phyloP scores from a whole-genome alignment of 768 basidiomycete genomes.

The Terana coerulea region DNA sequence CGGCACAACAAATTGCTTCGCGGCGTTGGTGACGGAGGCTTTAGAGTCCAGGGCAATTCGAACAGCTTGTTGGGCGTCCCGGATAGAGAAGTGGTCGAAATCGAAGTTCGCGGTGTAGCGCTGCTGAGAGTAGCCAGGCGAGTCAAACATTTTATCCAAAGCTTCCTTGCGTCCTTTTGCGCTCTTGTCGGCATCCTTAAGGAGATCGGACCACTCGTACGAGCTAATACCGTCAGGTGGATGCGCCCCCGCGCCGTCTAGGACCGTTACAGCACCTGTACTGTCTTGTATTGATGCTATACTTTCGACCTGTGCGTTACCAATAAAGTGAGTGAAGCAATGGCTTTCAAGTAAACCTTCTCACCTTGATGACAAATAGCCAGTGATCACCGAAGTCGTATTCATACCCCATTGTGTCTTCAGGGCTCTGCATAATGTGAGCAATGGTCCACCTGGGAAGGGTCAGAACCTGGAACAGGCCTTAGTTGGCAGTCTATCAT shows the following conservation, averaged over 20 bases:
- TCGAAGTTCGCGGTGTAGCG: background rate
- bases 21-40: constrained; percentile 1
- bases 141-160: background rate
- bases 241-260: constrained; percentile 5
- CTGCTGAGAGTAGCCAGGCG: background rate
- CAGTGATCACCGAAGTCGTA: constrained; percentile 15
- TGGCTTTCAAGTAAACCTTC: background rate
- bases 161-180: background rate
- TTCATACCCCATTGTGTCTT: constrained; percentile 5
- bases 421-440: constrained; percentile 4
- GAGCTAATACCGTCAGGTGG: constrained; percentile 5
- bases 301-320: background rate
- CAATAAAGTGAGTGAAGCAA: background rate
- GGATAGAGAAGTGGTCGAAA: constrained; percentile 9
- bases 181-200: background rate
- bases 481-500: no score
- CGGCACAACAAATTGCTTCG: background rate
- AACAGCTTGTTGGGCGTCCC: constrained; percentile 1
- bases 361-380: constrained; percentile 10
- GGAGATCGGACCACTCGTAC: background rate
- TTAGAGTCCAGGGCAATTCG: constrained; percentile 2
- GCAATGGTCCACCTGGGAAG: constrained; percentile 3
- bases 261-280: constrained; percentile 5
- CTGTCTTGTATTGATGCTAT: background rate
- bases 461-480: background rate